Conservation (phyloP, 2,329 filamentous ascomycete species). For the Colletotrichum caudatum region DNA sequence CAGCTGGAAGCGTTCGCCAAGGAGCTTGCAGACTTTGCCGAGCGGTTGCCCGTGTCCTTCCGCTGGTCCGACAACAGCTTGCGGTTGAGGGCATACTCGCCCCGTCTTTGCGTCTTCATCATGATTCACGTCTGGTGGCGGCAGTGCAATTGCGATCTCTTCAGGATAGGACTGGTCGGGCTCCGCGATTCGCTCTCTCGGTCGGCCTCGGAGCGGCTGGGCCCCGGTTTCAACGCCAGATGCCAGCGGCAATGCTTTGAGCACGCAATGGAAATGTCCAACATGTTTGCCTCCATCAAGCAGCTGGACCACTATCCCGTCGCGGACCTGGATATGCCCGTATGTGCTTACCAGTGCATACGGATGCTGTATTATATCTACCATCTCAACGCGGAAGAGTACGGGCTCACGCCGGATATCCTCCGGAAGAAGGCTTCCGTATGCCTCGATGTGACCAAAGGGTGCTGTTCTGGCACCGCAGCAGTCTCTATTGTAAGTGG, state of each 20-base stretch:
- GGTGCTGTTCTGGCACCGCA: constrained; percentile 64
- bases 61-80: constrained; percentile 69
- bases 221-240: constrained; percentile 61
- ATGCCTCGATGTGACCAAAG: constrained; percentile 63
- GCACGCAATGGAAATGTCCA: constrained; percentile 66
- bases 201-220: constrained; percentile 58
- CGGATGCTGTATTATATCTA: constrained; percentile 65
- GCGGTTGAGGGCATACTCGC: constrained; percentile 67
- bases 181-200: constrained; percentile 64
- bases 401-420: constrained; percentile 58
- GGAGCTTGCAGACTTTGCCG: constrained; percentile 65
- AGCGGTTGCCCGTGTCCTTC: constrained; percentile 66
- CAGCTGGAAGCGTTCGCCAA: constrained; percentile 61
- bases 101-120: constrained; percentile 67
- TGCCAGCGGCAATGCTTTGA: constrained; percentile 65
- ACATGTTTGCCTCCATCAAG: constrained; percentile 66
- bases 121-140: constrained; percentile 73
- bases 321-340: constrained; percentile 66
- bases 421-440: constrained; percentile 63
- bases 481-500: constrained; percentile 54
- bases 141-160: constrained; percentile 69
- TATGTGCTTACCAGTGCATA: constrained; percentile 68
- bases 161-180: constrained; percentile 64
- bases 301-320: constrained; percentile 65
- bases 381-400: constrained; percentile 58